These are phyloP conservation scores for Candida tunisiensis DNA, from an alignment of 1,139 yeast species.

Conservation along the genomic window DNA sequence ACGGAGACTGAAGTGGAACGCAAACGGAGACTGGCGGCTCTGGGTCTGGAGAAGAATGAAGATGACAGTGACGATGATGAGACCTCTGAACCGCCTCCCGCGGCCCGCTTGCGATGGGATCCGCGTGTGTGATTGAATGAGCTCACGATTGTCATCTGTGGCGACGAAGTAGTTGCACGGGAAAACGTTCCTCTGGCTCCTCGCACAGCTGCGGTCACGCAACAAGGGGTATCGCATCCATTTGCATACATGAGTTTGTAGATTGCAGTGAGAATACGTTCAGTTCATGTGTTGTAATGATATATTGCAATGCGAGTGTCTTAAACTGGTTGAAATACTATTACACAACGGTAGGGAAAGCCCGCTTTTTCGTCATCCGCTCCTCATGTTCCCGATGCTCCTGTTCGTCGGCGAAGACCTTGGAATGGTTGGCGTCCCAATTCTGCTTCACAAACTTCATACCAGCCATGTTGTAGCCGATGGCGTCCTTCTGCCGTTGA, in stretches of 20 bases:
- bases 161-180: too few species aligned
- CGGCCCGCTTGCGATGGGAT: not conserved
- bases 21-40: constrained; percentile 64
- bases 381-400: constrained; percentile 41
- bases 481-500: constrained; percentile 31
- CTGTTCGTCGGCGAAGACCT: constrained; percentile 56
- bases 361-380: constrained; percentile 49
- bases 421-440: constrained; percentile 64
- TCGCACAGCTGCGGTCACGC: too few species aligned
- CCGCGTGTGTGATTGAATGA: too few species aligned
- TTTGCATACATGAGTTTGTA: not conserved
- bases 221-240: too few species aligned
- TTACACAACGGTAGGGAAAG: constrained; percentile 25
- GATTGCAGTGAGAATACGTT: constrained; percentile 3
- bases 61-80: constrained; percentile 8
- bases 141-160: too few species aligned
- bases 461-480: constrained; percentile 86
- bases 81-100: too few species aligned
- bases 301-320: too few species aligned
- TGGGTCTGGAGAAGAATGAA: constrained; percentile 29
- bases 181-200: too few species aligned
- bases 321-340: too few species aligned
- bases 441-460: constrained; percentile 54
- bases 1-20: constrained; percentile 69
- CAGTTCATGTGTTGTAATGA: too few species aligned